Conservation (phyloP, 176 grass and related monocot species). For the Sorghum bicolor region Sorghum_bicolor_NCBIv3 NC_012876.2:71501-72000, state of each 20-base stretch:
- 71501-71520: background rate
- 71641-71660: background rate
- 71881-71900: background rate
- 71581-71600: background rate
- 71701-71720: conserved; percentile 17
- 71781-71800: conserved; percentile 37
- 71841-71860: conserved; percentile 25
- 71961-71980: conserved; percentile 1
- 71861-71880: background rate
- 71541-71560: background rate
- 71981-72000: no score
- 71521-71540: background rate
- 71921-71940: background rate
- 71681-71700: conserved; percentile 9
- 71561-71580: background rate
- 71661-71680: background rate
- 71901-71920: no score
- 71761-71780: conserved; percentile 47
- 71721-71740: conserved; percentile 35
- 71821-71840: conserved; percentile 22
- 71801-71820: conserved; percentile 4
- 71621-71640: background rate
- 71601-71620: background rate
- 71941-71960: background rate
- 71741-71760: conserved; percentile 30